Conservation (phyloP, 208 protist species). For the Phytomonas serpens region DNA sequence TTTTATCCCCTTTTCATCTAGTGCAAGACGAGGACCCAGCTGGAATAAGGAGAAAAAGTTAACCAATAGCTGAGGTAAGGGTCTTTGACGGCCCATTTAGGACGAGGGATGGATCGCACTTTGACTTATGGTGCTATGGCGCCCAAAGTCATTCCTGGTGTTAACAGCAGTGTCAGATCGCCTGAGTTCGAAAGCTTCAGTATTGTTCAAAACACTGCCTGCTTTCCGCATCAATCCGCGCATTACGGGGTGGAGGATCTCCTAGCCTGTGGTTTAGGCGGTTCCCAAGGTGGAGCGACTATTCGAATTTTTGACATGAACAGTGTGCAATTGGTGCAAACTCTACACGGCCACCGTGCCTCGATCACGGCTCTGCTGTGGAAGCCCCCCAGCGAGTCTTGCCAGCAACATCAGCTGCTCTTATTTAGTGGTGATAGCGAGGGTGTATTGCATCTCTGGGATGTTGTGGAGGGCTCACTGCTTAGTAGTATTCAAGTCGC, state of each 20-base stretch:
- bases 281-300: slow-evolving; percentile 24
- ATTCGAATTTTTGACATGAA: slow-evolving; percentile 74
- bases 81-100: not conserved
- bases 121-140: not conserved
- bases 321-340: slow-evolving; percentile 70
- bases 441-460: slow-evolving; percentile 62
- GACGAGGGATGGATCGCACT: not conserved
- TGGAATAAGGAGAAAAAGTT: not conserved
- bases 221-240: slow-evolving; percentile 37
- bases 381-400: slow-evolving; percentile 42
- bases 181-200: not conserved
- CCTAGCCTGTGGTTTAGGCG: slow-evolving; percentile 48
- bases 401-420: slow-evolving; percentile 55
- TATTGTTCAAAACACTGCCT: slow-evolving; percentile 17
- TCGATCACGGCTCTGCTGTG: slow-evolving; percentile 62
- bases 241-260: slow-evolving; percentile 64
- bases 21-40: not conserved
- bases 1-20: not conserved
- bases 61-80: not conserved
- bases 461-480: slow-evolving; percentile 56
- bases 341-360: slow-evolving; percentile 40
- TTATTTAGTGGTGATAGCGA: slow-evolving; percentile 45
- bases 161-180: not conserved
- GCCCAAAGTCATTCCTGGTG: not conserved
- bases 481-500: slow-evolving; percentile 41